Evolutionary conservation across 208 protist species (phyloP), one percentile per base, ranked within the genome.

Genomic region (Herpetomonas muscarum): DNA sequence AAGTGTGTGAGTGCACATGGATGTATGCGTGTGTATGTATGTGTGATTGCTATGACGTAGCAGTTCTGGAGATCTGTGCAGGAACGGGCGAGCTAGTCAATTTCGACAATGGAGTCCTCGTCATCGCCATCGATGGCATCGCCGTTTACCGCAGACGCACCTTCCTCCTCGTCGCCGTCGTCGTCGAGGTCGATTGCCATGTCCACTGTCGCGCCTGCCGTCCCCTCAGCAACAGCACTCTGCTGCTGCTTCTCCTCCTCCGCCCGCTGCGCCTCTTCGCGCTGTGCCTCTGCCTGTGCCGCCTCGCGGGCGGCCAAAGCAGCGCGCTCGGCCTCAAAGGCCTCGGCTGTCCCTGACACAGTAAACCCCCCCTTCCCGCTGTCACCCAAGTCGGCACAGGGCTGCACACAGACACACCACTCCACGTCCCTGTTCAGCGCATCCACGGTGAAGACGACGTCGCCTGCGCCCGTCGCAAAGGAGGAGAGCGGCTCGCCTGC

Each of bases 391-490:
- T n/a, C n/a, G n/a, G n/a, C n/a, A n/a, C n/a, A n/a, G n/a, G n/a
- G n/a, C n/a, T n/a, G n/a, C n/a, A n/a, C n/a, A n/a, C n/a, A n/a
- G n/a, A 92, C 48, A 31, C 56, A 50, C 85, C 87, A 94, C 55
- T 79, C 72, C 28, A 86, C 69, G 1, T 83, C 68, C 31, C 72
- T 76, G 55, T 90, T 46, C 15, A 46, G 41, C 15, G 17, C 41
- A 46, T 46, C 21, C 21, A 31, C 26, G 15, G 3, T 0, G 3
- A 22, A 46, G 12, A 10, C 32, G 5, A 19, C 29, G 31, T 25
- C 1, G 41, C 29, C 13, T 28, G 42, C 36, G 24, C 55, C 39
- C 47, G 37, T 42, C 47, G 39, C 6, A 58, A 68, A 28, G 42
- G 44, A 45, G 24, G 10, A 10, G 17, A 94, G 74, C 17, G 59